Conservation (phyloP, 1,284 basidiomycete species). For the Agaricales sp. region DNA sequence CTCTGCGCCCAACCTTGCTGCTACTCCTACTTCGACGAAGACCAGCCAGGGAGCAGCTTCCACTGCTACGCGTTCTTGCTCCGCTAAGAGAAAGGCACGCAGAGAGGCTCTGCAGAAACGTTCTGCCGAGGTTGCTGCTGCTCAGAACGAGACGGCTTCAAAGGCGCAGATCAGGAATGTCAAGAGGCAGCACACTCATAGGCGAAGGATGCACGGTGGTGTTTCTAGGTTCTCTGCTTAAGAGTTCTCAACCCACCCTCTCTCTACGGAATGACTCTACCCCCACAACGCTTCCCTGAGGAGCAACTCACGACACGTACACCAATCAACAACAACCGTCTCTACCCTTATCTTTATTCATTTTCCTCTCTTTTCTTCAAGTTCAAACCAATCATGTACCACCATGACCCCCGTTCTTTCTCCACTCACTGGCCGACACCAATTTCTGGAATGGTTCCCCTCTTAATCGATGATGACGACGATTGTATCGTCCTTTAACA, state of each 20-base stretch:
- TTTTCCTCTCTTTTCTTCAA: background rate
- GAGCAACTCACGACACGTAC: background rate
- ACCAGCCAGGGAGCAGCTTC: background rate
- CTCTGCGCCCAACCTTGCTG: background rate
- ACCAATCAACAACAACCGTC: background rate
- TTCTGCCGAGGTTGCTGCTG: background rate
- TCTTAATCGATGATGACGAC: too few species aligned
- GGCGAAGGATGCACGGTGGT: background rate
- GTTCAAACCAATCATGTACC: background rate
- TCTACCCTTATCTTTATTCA: background rate
- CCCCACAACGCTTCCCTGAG: too few species aligned
- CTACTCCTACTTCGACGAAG: background rate
- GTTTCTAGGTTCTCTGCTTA: background rate
- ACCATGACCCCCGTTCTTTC: background rate
- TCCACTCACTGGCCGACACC: background rate
- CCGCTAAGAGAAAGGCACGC: background rate
- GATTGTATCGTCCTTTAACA: too few species aligned
- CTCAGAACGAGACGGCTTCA: background rate
- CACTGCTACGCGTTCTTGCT: background rate
- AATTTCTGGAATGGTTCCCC: too few species aligned
- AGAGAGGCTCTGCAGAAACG: background rate
- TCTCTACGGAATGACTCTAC: background rate
- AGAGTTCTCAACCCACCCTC: background rate
- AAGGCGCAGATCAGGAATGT: background rate
- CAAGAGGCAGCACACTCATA: background rate